Evolutionary conservation across 1,284 basidiomycete genomes (phyloP), one percentile per base, ranked within the genome.

Genomic region (Ceratobasidium papillatum): DNA sequence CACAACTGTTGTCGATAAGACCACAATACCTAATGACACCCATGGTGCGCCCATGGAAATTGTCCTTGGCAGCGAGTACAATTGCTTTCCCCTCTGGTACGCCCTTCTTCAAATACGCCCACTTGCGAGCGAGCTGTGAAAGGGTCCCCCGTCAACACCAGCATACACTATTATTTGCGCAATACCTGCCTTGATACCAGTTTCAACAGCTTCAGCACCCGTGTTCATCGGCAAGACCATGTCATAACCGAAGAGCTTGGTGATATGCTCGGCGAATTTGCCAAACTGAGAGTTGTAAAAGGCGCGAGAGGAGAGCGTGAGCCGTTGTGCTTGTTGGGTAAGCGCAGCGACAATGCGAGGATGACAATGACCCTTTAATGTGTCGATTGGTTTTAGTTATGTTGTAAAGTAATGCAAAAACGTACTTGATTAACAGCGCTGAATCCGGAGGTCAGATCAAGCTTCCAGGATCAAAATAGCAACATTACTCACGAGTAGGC

Each of bases 181-280:
- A 22, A 25, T 79, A 38, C 81, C 78, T 47, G 97, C 87, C 86
- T 95, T 94, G 77, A 93, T 79, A n/a, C 86, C 85, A 0, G 96
- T 98, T 85, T 99, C 96, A 76, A 99, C 97, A 8, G 97, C 97
- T 81, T 99, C 97, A 1, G 96, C 96, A 54, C 97, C 97, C 0
- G 97, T 99, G 87, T 99, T 99, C 96, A 99, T 98, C 27, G 97
- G 97, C n/a, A 99, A 87, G 11, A 99, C 95, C 91, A 96, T 96
- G 76, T 95, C 94, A 81, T 94, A 97, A 17, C 91, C 91, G 79
- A 96, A 95, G 83, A 94, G 87, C 78, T 89, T 84, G 14, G 94
- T 96, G 74, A 98, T 85, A 82, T 91, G 90, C 84, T 95, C 87
- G 1, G 96, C 95, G 82, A 97, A 99, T 27, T 87, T 88, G 0